Conservation (phyloP, 2,329 filamentous ascomycete genomes). For the Diplodia scrobiculata region DNA sequence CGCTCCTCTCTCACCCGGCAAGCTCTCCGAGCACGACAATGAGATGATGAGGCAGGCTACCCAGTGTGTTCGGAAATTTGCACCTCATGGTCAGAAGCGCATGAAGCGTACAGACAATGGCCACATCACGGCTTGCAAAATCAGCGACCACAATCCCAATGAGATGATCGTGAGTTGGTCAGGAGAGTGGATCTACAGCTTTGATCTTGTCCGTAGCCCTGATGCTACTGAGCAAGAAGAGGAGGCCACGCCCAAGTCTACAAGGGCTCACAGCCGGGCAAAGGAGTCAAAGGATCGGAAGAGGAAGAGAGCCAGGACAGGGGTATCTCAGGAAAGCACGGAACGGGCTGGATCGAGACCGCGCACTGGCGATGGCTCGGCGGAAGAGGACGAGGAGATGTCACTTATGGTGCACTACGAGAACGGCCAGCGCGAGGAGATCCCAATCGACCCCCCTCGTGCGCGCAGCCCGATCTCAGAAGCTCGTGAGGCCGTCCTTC, state of each 20-base stretch:
- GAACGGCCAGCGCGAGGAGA: slow-evolving; percentile 63
- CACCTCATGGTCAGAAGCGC: slow-evolving; percentile 59
- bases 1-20: slow-evolving; percentile 46
- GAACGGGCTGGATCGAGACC: slow-evolving; percentile 53
- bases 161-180: slow-evolving; percentile 71
- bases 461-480: slow-evolving; percentile 40
- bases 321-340: slow-evolving; percentile 47
- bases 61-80: slow-evolving; percentile 66
- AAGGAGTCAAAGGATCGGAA: slow-evolving; percentile 52
- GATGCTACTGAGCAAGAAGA: slow-evolving; percentile 53
- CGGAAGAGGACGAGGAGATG: slow-evolving; percentile 47
- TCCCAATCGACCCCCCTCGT: slow-evolving; percentile 49
- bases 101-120: slow-evolving; percentile 60
- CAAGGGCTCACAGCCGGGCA: slow-evolving; percentile 27
- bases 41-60: slow-evolving; percentile 62
- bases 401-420: slow-evolving; percentile 61
- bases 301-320: slow-evolving; percentile 58
- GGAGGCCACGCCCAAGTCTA: not conserved
- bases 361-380: slow-evolving; percentile 48
- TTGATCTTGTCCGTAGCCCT: slow-evolving; percentile 63
- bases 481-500: slow-evolving; percentile 52
- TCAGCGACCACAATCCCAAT: slow-evolving; percentile 68
- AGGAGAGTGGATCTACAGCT: slow-evolving; percentile 66
- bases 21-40: slow-evolving; percentile 51
- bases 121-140: slow-evolving; percentile 71